Evolutionary conservation across 1,139 yeast genomes (phyloP).

Genomic region (Pichiaceae sp.): DNA sequence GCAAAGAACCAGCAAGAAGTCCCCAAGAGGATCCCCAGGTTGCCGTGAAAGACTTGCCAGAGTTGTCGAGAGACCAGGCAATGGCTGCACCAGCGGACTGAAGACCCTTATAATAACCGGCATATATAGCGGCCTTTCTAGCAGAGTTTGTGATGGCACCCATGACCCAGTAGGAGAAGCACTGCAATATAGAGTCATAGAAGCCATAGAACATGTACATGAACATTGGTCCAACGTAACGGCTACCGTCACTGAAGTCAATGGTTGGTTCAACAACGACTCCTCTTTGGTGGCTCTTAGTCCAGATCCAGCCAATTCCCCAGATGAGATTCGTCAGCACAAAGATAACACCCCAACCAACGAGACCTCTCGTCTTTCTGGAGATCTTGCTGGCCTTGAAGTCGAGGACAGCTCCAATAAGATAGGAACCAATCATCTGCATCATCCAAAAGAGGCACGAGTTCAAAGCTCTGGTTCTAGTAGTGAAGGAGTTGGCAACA

Average conservation of each 20-base stretch:
- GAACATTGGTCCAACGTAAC: conserved; percentile 52
- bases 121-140: conserved; percentile 47
- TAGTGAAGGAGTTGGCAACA: conserved; percentile 41
- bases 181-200: conserved; percentile 52
- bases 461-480: conserved; percentile 54
- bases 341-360: conserved; percentile 38
- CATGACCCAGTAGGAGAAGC: conserved; percentile 46
- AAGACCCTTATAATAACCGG: conserved; percentile 55
- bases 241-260: conserved; percentile 34
- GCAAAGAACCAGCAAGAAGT: conserved; percentile 39
- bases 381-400: conserved; percentile 25
- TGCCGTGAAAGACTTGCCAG: conserved; percentile 31
- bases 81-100: conserved; percentile 61
- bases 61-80: conserved; percentile 51
- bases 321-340: conserved; percentile 41
- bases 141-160: conserved; percentile 54
- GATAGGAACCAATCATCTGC: conserved; percentile 50
- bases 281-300: conserved; percentile 15
- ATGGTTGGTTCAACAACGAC: conserved; percentile 19
- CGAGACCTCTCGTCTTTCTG: conserved; percentile 38
- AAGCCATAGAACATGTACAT: conserved; percentile 53
- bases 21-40: conserved; percentile 53
- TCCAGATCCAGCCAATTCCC: conserved; percentile 57
- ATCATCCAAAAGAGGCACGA: conserved; percentile 52
- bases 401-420: conserved; percentile 43